phyloP scores from a whole-genome alignment of 768 basidiomycete species.

The Gymnopilus junonius region DNA sequence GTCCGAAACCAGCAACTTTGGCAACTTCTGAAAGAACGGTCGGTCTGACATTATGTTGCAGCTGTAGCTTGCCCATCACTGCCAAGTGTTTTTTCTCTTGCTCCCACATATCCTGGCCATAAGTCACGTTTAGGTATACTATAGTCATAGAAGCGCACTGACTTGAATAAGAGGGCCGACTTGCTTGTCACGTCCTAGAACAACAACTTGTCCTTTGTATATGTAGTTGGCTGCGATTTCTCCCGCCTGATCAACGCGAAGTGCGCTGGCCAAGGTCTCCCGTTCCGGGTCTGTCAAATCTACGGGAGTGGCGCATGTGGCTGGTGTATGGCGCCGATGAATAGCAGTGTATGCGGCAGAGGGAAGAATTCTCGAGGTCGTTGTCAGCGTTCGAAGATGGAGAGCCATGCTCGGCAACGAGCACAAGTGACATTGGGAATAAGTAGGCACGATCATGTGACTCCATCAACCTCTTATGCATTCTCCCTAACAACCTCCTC shows the following conservation, averaged over 20 bases:
- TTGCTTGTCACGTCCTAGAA: constrained; percentile 63
- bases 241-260: constrained; percentile 95
- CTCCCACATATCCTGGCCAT: constrained; percentile 90
- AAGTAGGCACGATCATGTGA: constrained; percentile 16
- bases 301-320: constrained; percentile 58
- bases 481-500: constrained; percentile 10
- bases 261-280: constrained; percentile 59
- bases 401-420: not conserved
- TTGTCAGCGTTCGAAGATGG: constrained; percentile 6
- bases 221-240: constrained; percentile 97
- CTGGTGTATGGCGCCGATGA: constrained; percentile 35
- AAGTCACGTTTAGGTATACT: constrained; percentile 1
- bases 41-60: constrained; percentile 84
- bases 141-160: constrained; percentile 26
- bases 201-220: constrained; percentile 83
- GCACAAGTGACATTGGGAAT: not conserved
- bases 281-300: constrained; percentile 55
- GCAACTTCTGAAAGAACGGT: constrained; percentile 85
- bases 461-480: not conserved
- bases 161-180: constrained; percentile 78
- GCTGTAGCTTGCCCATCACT: constrained; percentile 84
- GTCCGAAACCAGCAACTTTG: constrained; percentile 83
- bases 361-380: constrained; percentile 11
- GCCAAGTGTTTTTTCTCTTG: constrained; percentile 91
- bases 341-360: constrained; percentile 56